These are phyloP conservation scores for Pseudogymnoascus sp. DNA, from an alignment of 2,329 filamentous ascomycete genomes.

Conservation along the genomic window DNA sequence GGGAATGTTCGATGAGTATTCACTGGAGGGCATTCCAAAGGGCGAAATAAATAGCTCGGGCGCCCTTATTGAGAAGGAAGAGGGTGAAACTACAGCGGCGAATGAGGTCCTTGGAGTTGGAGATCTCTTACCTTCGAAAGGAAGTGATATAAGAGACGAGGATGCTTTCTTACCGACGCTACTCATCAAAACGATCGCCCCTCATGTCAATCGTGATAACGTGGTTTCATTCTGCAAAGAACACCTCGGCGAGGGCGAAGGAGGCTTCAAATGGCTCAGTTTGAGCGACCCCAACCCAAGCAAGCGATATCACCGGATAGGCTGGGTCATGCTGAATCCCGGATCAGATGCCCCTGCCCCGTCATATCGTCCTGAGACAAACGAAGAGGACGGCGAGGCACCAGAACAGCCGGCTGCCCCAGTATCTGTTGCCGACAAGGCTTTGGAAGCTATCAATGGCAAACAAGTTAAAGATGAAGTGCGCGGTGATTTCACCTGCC, in stretches of 20 bases:
- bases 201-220: constrained; percentile 88
- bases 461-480: constrained; percentile 95
- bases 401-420: constrained; percentile 35
- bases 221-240: constrained; percentile 93
- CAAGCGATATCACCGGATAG: constrained; percentile 95
- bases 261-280: constrained; percentile 92
- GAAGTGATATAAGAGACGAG: constrained; percentile 83
- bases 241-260: constrained; percentile 81
- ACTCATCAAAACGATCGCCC: constrained; percentile 95
- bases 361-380: constrained; percentile 65
- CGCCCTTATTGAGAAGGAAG: constrained; percentile 84
- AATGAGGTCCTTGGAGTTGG: constrained; percentile 91
- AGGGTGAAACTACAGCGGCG: constrained; percentile 84
- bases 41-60: constrained; percentile 83
- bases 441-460: constrained; percentile 88
- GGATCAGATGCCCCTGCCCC: constrained; percentile 56
- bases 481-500: constrained; percentile 92
- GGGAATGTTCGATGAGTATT: constrained; percentile 89
- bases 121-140: constrained; percentile 76
- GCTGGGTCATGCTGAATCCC: constrained; percentile 94
- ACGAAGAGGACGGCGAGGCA: constrained; percentile 52
- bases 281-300: constrained; percentile 94
- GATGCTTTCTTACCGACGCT: constrained; percentile 83
- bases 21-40: constrained; percentile 88
- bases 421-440: constrained; percentile 67